Evolutionary conservation across 495 filamentous ascomycete genomes (phyloP), one percentile per base, ranked within the genome.

Genomic region (Durotheca rogersii): DNA sequence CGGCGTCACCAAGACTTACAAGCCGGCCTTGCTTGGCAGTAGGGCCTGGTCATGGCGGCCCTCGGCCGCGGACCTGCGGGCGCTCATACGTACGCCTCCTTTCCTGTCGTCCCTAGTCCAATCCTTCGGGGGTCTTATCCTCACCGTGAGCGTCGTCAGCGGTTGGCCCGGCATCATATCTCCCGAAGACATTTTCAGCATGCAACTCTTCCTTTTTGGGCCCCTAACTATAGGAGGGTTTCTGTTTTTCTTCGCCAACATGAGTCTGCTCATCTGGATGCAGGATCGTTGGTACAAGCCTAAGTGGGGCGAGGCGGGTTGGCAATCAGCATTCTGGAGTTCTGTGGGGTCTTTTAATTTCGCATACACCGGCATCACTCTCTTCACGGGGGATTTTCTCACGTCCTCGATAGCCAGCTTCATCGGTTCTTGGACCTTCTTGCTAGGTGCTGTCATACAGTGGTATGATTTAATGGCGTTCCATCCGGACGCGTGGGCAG

Each of bases 401-500:
- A 30, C 23, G 15, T 52, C 19, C 10, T 11, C 31, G 7, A 31
- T 27, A 16, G 15, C 21, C 18, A 45, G 4, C 3, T 32, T 45
- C 14, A 23, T 45, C 23, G 20, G 45, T 1, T 7, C n/a, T 12
- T 47, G 12, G 27, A 29, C 17, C 12, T 48, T 48, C 32, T 18
- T 50, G n/a, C 6, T 56, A 11, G 16, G 45, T 4, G 20, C 33
- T 33, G 7, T 46, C 17, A 31, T 53, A 11, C 32, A 43, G 31
- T 56, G 33, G 53, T 51, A 51, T 44, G 53, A 56, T 50, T 18
- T 47, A 20, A 53, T 47, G 50, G 42, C 27, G 16, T 53, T 52
- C 41, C 41, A 53, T 45, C 19, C 32, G 11, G 41, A 46, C 36
- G 31, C 19, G 3, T 46, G 32, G 41, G 41, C 41, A 9, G 18